Conservation (phyloP, 2,329 filamentous ascomycete species). For the Aspergillus ibericus region DNA sequence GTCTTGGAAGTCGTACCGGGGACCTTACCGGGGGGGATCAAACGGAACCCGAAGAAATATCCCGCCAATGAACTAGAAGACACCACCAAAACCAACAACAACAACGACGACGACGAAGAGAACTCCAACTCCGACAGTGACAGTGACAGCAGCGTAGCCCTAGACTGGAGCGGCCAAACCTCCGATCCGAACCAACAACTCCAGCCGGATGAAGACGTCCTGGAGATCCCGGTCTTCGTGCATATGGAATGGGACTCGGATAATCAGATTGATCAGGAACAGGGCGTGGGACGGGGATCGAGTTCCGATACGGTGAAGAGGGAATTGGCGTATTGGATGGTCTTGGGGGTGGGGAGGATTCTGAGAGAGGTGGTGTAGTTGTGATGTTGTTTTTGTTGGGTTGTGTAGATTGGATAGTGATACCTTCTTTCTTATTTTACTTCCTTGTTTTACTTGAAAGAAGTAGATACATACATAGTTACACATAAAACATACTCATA, state of each 20-base stretch:
- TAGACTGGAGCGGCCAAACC: conserved; percentile 29
- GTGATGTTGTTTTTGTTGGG: too few relatives aligned
- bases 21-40: conserved; percentile 34
- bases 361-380: conserved; percentile 30
- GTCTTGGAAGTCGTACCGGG: conserved; percentile 83
- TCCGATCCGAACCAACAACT: conserved; percentile 16
- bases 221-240: conserved; percentile 95
- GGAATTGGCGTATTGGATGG: conserved; percentile 94
- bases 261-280: conserved; percentile 45
- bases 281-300: conserved; percentile 43
- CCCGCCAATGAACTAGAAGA: conserved; percentile 16
- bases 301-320: conserved; percentile 71
- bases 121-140: conserved; percentile 33
- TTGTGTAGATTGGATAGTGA: neutral
- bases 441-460: too few relatives aligned
- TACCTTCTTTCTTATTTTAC: neutral
- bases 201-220: conserved; percentile 60
- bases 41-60: neutral
- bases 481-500: neutral
- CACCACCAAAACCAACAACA: neutral
- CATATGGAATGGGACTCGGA: conserved; percentile 84
- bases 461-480: neutral
- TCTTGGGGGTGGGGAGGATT: conserved; percentile 83
- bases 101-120: conserved; percentile 29
- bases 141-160: conserved; percentile 11